Conservation (phyloP, 176 grass and related monocot genomes). For the Urochloa ruziziensis region DNA sequence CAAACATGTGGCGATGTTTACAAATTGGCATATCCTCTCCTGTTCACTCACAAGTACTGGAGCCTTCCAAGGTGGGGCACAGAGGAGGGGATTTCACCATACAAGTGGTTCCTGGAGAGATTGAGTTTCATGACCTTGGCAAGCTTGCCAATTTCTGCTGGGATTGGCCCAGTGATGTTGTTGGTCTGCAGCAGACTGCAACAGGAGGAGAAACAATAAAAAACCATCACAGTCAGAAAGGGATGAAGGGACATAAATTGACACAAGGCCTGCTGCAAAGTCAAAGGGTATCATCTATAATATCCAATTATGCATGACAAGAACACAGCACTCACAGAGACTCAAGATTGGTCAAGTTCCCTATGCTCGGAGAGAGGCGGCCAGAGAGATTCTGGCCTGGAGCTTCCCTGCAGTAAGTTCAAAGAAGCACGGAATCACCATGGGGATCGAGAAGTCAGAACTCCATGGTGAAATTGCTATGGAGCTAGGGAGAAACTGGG, state of each 20-base stretch:
- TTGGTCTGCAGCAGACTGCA: conserved; percentile 88
- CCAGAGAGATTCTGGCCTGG: conserved; percentile 77
- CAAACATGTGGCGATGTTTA: background rate
- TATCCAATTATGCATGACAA: background rate
- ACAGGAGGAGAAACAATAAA: background rate
- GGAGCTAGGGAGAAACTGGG: too few species aligned
- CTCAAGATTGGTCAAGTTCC: conserved; percentile 72
- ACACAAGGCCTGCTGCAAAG: background rate
- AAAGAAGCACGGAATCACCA: background rate
- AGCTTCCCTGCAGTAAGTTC: conserved; percentile 46
- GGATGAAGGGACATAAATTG: background rate
- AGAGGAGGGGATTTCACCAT: conserved; percentile 59
- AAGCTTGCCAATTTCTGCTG: conserved; percentile 71
- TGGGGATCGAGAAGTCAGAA: too few species aligned
- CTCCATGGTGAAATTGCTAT: too few species aligned
- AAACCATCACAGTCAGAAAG: too few species aligned
- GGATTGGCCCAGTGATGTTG: conserved; percentile 68
- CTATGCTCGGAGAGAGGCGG: conserved; percentile 63
- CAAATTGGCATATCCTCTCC: background rate
- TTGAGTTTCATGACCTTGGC: conserved; percentile 62
- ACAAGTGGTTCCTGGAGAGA: conserved; percentile 75
- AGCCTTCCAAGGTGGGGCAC: conserved; percentile 69
- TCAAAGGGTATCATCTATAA: background rate
- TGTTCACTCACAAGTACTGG: conserved; percentile 65
- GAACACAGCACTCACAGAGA: conserved; percentile 51